phyloP scores from a whole-genome alignment of 1,139 yeast species.

The Scheffersomyces stambukii region DNA sequence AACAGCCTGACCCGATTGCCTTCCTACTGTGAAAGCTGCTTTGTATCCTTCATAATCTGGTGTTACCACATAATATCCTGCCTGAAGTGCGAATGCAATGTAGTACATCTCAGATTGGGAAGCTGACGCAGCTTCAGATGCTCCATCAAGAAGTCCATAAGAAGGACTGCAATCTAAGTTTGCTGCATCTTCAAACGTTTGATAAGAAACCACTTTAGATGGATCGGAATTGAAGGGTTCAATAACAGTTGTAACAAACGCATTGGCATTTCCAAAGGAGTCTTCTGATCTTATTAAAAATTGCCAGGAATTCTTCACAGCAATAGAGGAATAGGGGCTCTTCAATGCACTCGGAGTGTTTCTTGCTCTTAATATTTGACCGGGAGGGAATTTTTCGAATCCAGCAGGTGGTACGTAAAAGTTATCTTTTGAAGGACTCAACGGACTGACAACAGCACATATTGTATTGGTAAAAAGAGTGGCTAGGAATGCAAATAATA shows the following conservation, averaged over 20 bases:
- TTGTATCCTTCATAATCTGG: slow-evolving; percentile 33
- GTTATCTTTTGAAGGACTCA: slow-evolving; percentile 16
- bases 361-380: slow-evolving; percentile 20
- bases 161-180: slow-evolving; percentile 12
- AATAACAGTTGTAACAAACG: slow-evolving; percentile 28
- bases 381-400: slow-evolving; percentile 15
- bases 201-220: slow-evolving; percentile 17
- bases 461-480: too few species aligned
- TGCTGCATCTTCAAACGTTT: slow-evolving; percentile 12
- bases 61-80: slow-evolving; percentile 30
- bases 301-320: slow-evolving; percentile 24
- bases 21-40: slow-evolving; percentile 27
- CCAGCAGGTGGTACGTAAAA: slow-evolving; percentile 21
- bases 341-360: slow-evolving; percentile 17
- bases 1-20: slow-evolving; percentile 26
- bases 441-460: too few species aligned
- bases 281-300: slow-evolving; percentile 30
- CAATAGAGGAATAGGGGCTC: slow-evolving; percentile 14
- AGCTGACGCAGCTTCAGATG: slow-evolving; percentile 6
- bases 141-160: slow-evolving; percentile 12
- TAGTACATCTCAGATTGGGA: slow-evolving; percentile 21
- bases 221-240: slow-evolving; percentile 26
- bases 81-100: slow-evolving; percentile 20
- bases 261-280: slow-evolving; percentile 24
- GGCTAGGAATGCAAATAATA: too few species aligned